A percentile compares a stretch with the other conserved stretches of the same genome.
phyloP scores from a whole-genome alignment of 306 rosid genomes.

The Datisca glomerata region DNA sequence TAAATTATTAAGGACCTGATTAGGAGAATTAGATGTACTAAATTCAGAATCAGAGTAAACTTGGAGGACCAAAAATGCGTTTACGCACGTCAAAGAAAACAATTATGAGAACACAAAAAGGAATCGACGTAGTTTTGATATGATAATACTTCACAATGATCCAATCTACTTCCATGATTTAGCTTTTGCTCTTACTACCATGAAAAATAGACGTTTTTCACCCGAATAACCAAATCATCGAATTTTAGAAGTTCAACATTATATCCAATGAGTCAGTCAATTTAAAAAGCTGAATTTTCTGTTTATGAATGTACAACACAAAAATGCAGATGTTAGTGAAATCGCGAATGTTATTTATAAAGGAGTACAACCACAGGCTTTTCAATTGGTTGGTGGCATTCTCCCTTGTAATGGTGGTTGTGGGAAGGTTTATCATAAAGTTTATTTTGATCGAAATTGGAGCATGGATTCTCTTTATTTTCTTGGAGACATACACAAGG shows the following conservation, averaged over 20 bases:
- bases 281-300: conserved; percentile 15
- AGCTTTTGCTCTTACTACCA: no score
- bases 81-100: no score
- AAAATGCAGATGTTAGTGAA: conserved; percentile 75
- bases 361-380: conserved; percentile 84
- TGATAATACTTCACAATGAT: no score
- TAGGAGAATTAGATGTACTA: no score
- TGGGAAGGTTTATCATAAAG: conserved; percentile 78
- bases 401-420: conserved; percentile 80
- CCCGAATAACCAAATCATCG: no score
- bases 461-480: conserved; percentile 87
- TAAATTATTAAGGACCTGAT: no score
- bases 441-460: conserved; percentile 75
- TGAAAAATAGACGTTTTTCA: no score
- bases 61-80: no score
- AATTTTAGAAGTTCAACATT: not conserved
- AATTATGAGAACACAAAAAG: no score
- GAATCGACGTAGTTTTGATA: no score
- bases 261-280: not conserved
- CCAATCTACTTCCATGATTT: no score
- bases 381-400: conserved; percentile 97
- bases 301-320: conserved; percentile 5
- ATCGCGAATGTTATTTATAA: conserved; percentile 65
- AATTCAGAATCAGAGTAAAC: no score
- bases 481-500: conserved; percentile 89